phyloP scores from a whole-genome alignment of 1,284 basidiomycete species.

The Cutaneotrichosporon spelunceum region DNA sequence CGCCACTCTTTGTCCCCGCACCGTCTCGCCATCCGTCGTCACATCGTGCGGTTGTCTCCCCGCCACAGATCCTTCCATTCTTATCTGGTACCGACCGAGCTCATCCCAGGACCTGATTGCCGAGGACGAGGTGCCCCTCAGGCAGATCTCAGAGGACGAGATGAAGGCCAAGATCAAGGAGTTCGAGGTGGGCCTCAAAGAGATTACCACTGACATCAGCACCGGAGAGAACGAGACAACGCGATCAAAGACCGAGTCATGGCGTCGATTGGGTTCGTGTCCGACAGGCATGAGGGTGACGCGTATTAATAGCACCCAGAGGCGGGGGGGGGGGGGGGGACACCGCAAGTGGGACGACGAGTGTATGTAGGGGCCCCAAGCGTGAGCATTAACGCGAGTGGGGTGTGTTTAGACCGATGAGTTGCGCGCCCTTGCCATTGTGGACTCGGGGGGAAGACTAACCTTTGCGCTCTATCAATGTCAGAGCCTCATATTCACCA shows the following conservation, averaged over 20 bases:
- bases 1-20: neutral
- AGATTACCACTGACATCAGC: slow-evolving; percentile 28
- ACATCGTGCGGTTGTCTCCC: neutral
- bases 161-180: slow-evolving; percentile 69
- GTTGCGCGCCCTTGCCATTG: neutral
- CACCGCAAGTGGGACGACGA: no score
- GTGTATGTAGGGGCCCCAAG: slow-evolving; percentile 6
- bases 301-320: slow-evolving; percentile 39
- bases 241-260: slow-evolving; percentile 45
- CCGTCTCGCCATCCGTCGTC: no score
- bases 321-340: neutral
- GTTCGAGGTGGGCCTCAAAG: slow-evolving; percentile 53
- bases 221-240: slow-evolving; percentile 44
- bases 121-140: slow-evolving; percentile 81
- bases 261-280: slow-evolving; percentile 46
- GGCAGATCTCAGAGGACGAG: slow-evolving; percentile 66
- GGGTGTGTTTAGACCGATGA: neutral
- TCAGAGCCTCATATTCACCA: neutral
- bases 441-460: neutral
- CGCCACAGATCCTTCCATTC: neutral
- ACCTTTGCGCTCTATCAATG: neutral
- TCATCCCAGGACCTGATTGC: slow-evolving; percentile 75
- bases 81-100: neutral
- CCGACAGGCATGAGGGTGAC: slow-evolving; percentile 51
- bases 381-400: neutral